Evolutionary conservation across 164 flowering plant species (phyloP), one percentile per base, ranked within the genome.

Genomic region (Umbilicus rupestris): DNA sequence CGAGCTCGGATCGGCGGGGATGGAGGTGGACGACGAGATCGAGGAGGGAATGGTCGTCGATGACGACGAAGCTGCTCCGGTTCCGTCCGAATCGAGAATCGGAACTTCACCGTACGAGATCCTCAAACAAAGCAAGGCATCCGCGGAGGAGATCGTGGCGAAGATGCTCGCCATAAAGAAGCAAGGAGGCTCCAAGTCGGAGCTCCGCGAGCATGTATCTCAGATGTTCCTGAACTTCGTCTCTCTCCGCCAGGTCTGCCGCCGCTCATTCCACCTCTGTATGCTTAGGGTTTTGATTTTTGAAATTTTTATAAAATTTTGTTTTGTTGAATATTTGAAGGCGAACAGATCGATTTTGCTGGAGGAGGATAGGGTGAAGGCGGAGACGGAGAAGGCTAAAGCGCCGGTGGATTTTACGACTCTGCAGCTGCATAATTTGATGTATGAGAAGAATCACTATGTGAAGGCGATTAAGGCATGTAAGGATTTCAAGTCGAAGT

Each of bases 371-470:
- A 82, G 77, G 24, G 84, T 85, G 39, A 95, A 92, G 70, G 81
- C 87, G 5, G 96, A 87, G 73, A 92, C 99, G 22, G 99, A 95
- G 67, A 78, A 78, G 14, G 97, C 94, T 15, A 95, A 92, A 74
- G 85, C 91, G 35, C 95, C 97, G 0, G 97, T 95, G 47, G 97
- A 95, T 79, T 87, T 84, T 68, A 85, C 94, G 20, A 85, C 92
- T 0, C 73, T 95, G 83, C 99, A 95, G 86, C 90, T 95, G 69
- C 97, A 92, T 69, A 95, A 90, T 70, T 73, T 95, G 83, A 80
- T 92, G 88, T 95, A 95, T 60, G 99, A 95, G 83, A 92, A 92
- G 73, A 90, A 78, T 72, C 99, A 92, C 71, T 92, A 90, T 67
- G 52, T 89, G 63, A 95, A 95, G 79, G 97, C 99, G 11, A 95